A percentile compares a stretch with the other conserved stretches of the same genome.
Conservation (phyloP, 2,329 filamentous ascomycete genomes). For the Eutypa lata region DNA sequence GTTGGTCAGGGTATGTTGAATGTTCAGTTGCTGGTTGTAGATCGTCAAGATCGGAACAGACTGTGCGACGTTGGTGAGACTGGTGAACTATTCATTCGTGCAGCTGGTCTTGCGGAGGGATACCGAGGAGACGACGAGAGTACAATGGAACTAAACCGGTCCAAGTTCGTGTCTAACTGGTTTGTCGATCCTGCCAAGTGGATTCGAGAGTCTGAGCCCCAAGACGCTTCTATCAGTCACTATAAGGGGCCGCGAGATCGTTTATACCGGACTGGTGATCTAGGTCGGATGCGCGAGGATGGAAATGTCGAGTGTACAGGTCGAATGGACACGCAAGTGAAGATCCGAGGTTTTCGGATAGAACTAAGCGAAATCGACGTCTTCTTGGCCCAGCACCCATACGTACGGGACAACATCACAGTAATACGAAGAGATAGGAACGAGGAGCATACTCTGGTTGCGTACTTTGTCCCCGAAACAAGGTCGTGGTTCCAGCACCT, state of each 20-base stretch:
- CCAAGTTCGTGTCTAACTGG: constrained; percentile 84
- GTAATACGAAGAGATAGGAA: neutral
- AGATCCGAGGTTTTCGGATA: neutral
- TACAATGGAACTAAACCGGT: constrained; percentile 57
- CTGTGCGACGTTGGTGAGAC: constrained; percentile 10
- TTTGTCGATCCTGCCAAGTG: constrained; percentile 74
- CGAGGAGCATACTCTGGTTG: neutral
- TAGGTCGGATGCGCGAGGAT: constrained; percentile 65
- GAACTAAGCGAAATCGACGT: neutral
- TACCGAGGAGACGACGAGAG: constrained; percentile 62
- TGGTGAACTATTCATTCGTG: constrained; percentile 50
- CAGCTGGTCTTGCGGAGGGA: constrained; percentile 70
- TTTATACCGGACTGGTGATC: constrained; percentile 82
- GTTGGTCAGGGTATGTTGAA: constrained; percentile 73
- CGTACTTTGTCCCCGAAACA: neutral
- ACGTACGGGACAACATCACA: neutral
- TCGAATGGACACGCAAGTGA: neutral
- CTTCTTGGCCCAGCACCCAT: neutral
- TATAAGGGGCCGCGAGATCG: constrained; percentile 83
- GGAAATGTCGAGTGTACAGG: constrained; percentile 65
- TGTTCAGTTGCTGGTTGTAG: constrained; percentile 71
- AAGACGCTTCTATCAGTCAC: constrained; percentile 39
- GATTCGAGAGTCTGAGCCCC: constrained; percentile 55
- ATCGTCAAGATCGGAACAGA: constrained; percentile 43
- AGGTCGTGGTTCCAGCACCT: neutral